phyloP scores from a whole-genome alignment of 1,284 basidiomycete genomes.

The Ganoderma lucidum region DNA sequence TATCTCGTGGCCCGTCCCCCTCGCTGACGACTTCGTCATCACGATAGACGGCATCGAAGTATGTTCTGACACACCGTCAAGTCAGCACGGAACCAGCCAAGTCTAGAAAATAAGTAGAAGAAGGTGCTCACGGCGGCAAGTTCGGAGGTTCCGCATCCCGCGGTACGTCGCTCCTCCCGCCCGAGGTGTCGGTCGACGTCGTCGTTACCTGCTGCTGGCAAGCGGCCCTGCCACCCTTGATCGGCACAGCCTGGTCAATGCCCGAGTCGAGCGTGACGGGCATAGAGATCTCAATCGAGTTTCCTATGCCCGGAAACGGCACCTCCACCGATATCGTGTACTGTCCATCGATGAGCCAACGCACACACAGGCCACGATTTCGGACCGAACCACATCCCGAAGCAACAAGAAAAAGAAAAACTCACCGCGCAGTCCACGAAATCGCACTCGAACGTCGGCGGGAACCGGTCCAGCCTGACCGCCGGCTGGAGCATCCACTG shows the following conservation, averaged over 20 bases:
- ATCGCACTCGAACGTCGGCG: background rate
- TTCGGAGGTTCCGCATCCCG: background rate
- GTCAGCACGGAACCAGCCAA: background rate
- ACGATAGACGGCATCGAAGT: background rate
- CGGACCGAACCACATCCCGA: too few species aligned
- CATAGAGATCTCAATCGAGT: background rate
- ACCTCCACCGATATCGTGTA: background rate
- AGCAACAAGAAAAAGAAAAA: background rate
- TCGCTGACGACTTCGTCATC: background rate
- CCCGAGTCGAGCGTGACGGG: background rate
- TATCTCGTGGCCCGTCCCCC: background rate
- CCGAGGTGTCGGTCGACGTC: background rate
- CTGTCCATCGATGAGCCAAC: background rate
- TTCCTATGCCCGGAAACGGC: background rate
- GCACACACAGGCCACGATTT: background rate
- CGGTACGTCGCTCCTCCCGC: background rate
- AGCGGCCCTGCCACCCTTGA: background rate
- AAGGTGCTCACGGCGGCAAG: background rate
- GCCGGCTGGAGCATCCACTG: background rate
- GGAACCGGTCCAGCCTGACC: background rate
- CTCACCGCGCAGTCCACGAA: background rate
- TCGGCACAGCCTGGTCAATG: background rate
- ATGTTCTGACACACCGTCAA: background rate
- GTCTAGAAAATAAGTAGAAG: background rate
- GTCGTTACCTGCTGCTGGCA: background rate